These are phyloP conservation scores for Colletotrichum theobromicola DNA, from an alignment of 2,329 filamentous ascomycete genomes.

Conservation along the genomic window DNA sequence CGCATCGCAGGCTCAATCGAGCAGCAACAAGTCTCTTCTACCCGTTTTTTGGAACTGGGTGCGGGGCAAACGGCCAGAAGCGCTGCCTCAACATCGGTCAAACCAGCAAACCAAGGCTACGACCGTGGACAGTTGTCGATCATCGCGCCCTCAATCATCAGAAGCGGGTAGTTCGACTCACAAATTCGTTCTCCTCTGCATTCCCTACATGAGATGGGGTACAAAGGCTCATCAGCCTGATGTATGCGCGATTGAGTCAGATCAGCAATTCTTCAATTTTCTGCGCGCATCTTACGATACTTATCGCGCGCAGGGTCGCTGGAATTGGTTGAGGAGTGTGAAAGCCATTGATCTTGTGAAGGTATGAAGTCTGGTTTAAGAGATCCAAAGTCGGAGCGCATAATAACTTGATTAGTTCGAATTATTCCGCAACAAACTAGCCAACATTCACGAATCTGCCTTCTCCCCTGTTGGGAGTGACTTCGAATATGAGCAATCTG, in stretches of 20 bases:
- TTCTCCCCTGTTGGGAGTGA: background rate
- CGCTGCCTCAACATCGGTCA: background rate
- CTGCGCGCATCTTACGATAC: background rate
- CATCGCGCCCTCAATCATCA: accelerated
- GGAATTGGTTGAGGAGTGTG: background rate
- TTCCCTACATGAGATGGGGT: background rate
- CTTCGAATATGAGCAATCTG: background rate
- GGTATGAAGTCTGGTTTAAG: background rate
- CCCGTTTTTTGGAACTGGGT: background rate
- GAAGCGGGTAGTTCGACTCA: background rate
- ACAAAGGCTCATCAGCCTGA: background rate
- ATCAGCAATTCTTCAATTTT: background rate
- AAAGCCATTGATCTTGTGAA: background rate
- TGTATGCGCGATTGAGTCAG: background rate
- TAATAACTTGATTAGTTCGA: background rate
- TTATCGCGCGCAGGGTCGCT: background rate
- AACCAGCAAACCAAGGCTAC: background rate
- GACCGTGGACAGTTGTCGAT: background rate
- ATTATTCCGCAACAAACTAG: background rate
- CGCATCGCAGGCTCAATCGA: background rate
- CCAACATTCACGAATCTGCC: background rate
- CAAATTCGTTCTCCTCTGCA: background rate
- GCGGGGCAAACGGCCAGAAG: background rate
- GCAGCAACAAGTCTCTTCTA: background rate
- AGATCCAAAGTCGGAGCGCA: background rate